Percentiles rank a stretch among this genome's conserved stretches.
These are phyloP conservation scores for Monosporozyma servazzii DNA, from an alignment of 805 yeast genomes.

Conservation along the genomic window DNA sequence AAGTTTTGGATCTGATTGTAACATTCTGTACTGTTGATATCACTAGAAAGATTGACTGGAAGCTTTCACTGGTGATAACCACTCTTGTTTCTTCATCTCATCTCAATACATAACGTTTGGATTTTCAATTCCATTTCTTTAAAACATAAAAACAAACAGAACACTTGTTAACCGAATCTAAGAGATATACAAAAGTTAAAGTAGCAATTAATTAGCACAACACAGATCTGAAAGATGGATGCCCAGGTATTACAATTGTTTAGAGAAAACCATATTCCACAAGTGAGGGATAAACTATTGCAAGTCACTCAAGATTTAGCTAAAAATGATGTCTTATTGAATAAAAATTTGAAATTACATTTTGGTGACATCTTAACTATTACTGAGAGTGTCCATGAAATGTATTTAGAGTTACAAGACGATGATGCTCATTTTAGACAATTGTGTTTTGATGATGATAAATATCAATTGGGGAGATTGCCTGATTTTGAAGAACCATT, in stretches of 20 bases:
- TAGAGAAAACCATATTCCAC: conserved; percentile 9
- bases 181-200: neutral
- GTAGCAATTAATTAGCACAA: neutral
- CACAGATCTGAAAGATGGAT: neutral
- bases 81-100: too few relatives aligned
- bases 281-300: conserved; percentile 5
- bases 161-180: too few relatives aligned
- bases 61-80: too few relatives aligned
- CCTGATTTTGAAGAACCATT: conserved; percentile 7
- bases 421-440: conserved; percentile 20
- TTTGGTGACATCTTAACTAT: conserved; percentile 22
- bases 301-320: conserved; percentile 2
- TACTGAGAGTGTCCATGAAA: conserved; percentile 14
- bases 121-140: neutral
- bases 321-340: conserved; percentile 13
- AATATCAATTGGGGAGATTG: conserved; percentile 16
- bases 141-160: neutral
- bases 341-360: conserved; percentile 13
- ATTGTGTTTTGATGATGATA: conserved; percentile 26
- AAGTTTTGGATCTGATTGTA: too few relatives aligned
- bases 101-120: too few relatives aligned
- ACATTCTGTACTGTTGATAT: too few relatives aligned
- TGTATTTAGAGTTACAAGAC: conserved; percentile 12
- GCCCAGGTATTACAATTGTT: conserved; percentile 8
- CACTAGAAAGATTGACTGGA: too few relatives aligned